These are phyloP conservation scores for Lasiodiplodia sp. DNA, from an alignment of 2,329 filamentous ascomycete species.

Conservation along the genomic window DNA sequence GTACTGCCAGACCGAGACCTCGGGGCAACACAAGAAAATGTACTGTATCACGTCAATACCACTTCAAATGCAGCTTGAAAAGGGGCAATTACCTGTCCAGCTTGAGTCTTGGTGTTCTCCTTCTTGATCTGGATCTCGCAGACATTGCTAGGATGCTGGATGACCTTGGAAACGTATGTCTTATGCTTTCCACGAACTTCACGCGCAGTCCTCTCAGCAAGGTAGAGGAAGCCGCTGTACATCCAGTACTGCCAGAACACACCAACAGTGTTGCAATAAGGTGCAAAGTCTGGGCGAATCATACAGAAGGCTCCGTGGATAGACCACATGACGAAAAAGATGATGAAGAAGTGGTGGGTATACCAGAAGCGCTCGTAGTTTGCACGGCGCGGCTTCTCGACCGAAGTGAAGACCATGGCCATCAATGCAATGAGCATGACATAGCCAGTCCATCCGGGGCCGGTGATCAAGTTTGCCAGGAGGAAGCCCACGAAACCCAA, in stretches of 20 bases:
- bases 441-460: constrained; percentile 86
- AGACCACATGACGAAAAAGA: constrained; percentile 93
- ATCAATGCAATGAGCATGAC: constrained; percentile 81
- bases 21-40: constrained; percentile 87
- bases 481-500: constrained; percentile 81
- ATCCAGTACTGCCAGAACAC: constrained; percentile 93
- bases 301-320: constrained; percentile 89
- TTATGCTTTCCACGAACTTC: constrained; percentile 82
- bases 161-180: constrained; percentile 87
- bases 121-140: constrained; percentile 94
- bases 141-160: constrained; percentile 88
- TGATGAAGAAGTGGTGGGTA: constrained; percentile 84
- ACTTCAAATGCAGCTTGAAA: constrained; percentile 42
- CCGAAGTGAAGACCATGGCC: constrained; percentile 78
- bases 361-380: constrained; percentile 94
- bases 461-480: constrained; percentile 77
- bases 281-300: constrained; percentile 83
- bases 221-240: constrained; percentile 81
- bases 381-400: constrained; percentile 78
- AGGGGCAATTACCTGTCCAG: constrained; percentile 59
- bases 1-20: constrained; percentile 87
- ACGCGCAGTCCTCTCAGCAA: constrained; percentile 78
- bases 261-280: constrained; percentile 77
- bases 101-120: constrained; percentile 79
- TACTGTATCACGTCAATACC: constrained; percentile 57